Conservation (phyloP, 352 stramenopile genomes). For the Pilasporangium apinafurcum region DNA sequence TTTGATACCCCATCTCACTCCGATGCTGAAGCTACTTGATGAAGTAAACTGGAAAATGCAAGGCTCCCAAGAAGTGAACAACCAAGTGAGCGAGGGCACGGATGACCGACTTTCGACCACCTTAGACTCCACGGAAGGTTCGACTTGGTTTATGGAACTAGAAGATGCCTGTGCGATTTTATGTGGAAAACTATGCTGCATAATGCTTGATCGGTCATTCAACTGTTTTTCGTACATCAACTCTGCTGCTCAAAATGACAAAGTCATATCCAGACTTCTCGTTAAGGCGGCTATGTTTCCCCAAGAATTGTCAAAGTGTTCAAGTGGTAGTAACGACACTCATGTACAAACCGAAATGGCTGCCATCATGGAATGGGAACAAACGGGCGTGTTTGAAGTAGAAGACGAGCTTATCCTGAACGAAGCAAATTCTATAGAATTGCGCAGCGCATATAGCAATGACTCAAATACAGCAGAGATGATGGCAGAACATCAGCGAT, state of each 20-base stretch:
- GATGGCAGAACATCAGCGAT: too few relatives aligned
- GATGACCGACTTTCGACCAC: slow-evolving; percentile 2
- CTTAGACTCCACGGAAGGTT: too few relatives aligned
- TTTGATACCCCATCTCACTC: slow-evolving; percentile 24
- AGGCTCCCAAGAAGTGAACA: slow-evolving; percentile 2
- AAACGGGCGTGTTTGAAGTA: slow-evolving; percentile 38
- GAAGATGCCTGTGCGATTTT: slow-evolving; percentile 34
- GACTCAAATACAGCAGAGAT: too few relatives aligned
- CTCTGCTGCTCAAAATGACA: too few relatives aligned
- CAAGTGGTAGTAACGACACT: not conserved
- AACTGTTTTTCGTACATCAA: too few relatives aligned
- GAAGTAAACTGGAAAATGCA: slow-evolving; percentile 60
- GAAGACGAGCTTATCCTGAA: slow-evolving; percentile 32
- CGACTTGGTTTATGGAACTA: slow-evolving; percentile 50
- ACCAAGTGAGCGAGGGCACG: slow-evolving; percentile 19
- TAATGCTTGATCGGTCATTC: too few relatives aligned
- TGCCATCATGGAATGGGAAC: slow-evolving; percentile 38
- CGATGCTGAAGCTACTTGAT: slow-evolving; percentile 53
- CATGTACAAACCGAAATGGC: not conserved
- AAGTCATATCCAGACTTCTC: too few relatives aligned
- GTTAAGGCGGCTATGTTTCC: too few relatives aligned
- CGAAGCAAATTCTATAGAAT: not conserved
- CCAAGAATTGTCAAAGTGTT: too few relatives aligned
- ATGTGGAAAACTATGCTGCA: slow-evolving; percentile 31
- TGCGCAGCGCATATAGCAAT: too few relatives aligned